Evolutionary conservation across 2,329 filamentous ascomycete species (phyloP), one percentile per base, ranked within the genome.

Genomic region (Trichoderma semiorbis): DNA sequence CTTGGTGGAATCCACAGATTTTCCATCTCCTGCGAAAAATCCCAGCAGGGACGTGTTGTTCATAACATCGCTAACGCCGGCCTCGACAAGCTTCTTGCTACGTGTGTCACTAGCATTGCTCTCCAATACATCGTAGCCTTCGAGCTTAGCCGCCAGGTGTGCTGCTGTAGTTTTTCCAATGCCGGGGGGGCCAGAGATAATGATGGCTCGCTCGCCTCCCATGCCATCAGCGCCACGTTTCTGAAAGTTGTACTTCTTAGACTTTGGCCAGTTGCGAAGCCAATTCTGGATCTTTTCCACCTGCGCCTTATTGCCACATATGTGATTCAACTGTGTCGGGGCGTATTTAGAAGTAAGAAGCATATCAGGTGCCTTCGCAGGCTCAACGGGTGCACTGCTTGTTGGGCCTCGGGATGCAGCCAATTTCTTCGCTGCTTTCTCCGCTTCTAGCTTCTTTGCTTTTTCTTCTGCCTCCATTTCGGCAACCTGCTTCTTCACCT

Each of bases 141-240:
- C 95, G 24, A 98, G 84, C 78, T 94, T 97, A 0, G 96, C 95
- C 18, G 97, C 93, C 34, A 99, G 85, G 84, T 99, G 96, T 28
- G 96, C 96, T 64, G 97, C 94, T 36, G 96, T 99, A 2, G 96
- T 99, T 83, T 99, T 99, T 76, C 96, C 96, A 75, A 99, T 97
- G 21, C 96, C 96, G 34, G 96, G 96, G 18, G 96, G 95, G 0
- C 96, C 96, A 75, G 97, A 95, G 69, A 99, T 91, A 79, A 98
- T 97, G 75, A 98, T 91, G n/a, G 95, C 93, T 74, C 96, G 91
- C 77, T 92, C 93, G 0, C 87, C 87, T 39, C 95, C 95, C 79
- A 91, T 91, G 2, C 95, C 96, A 81, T 98, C 95, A 11, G 92
- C 87, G 0, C 96, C 96, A 72, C 90, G 89, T 77, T 91, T 89